Base-by-base conservation (phyloP, 23 red algal genomes). In the Gracilaria domingensis region DNA sequence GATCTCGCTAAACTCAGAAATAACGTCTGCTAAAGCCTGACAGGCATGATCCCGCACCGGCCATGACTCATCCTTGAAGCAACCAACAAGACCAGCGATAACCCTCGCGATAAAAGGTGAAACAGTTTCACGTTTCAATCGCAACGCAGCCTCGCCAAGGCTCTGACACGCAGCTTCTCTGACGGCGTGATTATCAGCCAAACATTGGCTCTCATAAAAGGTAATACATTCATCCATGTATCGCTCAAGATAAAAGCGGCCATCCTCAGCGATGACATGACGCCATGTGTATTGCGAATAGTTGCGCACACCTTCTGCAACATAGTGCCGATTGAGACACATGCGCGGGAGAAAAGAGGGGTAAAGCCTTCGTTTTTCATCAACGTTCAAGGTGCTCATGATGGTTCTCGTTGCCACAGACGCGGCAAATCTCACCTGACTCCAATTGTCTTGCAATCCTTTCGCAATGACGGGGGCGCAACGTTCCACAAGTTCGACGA, bases 391-490 rank as follows among this genome's bases (percentile, higher is more conserved):
- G 20, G 64, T 47, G 12, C 32, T 36, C 78, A 86, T 40, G 28
- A 91, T 74, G 59, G 70, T 78, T 40, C 81, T 62, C 6, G 80
- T 86, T 40, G 73, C 82, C 44, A 85, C 77, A 14, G 93, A 91
- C 11, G 93, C 87, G 17, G 83, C 84, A 81, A 83, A 99, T 39
- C 97, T 60, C 53, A 99, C 97, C 76, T 99, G 97, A 75, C 94
- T 99, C 97, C 97, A 99, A 74, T 99, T 99, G 80, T 99, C 97
- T 16, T 93, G 90, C 55, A 99, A 88, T 24, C 97, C 97, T 55
- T 65, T 69, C 48, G 53, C 65, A 59, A 84, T 48, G 17, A 85
- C 69, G 34, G 35, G 54, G 48, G 51, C 12, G 62, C 85, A 73
- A 21, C 54, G 32, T 37, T 42, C 25, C 25, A 90, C 66, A 21